These are phyloP conservation scores for Pharus latifolius DNA, from an alignment of 176 grass and related monocot species.

Conservation along the genomic window DNA sequence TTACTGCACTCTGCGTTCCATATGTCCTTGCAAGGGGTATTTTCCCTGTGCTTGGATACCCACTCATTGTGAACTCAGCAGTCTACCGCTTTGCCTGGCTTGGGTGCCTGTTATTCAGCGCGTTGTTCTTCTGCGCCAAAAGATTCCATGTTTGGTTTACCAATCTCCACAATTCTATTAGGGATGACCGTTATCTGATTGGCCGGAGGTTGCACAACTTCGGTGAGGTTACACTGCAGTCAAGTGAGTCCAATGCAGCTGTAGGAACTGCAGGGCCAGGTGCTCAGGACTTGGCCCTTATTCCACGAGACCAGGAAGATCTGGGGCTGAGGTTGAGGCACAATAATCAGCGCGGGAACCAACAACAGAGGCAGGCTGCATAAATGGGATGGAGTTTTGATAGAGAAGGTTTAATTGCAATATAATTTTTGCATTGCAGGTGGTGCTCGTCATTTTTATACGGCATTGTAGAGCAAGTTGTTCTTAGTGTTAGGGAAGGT, in stretches of 20 bases:
- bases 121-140: conserved; percentile 63
- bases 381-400: not conserved
- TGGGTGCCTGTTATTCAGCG: conserved; percentile 66
- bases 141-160: conserved; percentile 95
- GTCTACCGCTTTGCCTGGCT: conserved; percentile 96
- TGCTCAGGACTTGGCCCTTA: conserved; percentile 17
- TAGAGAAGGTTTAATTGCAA: not conserved
- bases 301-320: conserved; percentile 40
- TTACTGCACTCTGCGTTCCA: conserved; percentile 77
- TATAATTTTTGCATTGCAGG: not conserved
- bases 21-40: conserved; percentile 90
- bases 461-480: not conserved
- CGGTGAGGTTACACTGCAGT: conserved; percentile 38
- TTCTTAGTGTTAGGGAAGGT: not conserved
- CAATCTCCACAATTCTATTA: conserved; percentile 93
- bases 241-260: not conserved
- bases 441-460: not conserved
- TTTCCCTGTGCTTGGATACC: conserved; percentile 80
- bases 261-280: not conserved
- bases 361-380: conserved; percentile 25
- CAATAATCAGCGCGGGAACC: conserved; percentile 30
- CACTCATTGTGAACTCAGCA: conserved; percentile 80
- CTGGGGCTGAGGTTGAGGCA: conserved; percentile 54
- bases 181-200: conserved; percentile 91
- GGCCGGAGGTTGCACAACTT: conserved; percentile 91